phyloP scores from a whole-genome alignment of 2,329 filamentous ascomycete genomes.

The Leptodontidium sp. region DNA sequence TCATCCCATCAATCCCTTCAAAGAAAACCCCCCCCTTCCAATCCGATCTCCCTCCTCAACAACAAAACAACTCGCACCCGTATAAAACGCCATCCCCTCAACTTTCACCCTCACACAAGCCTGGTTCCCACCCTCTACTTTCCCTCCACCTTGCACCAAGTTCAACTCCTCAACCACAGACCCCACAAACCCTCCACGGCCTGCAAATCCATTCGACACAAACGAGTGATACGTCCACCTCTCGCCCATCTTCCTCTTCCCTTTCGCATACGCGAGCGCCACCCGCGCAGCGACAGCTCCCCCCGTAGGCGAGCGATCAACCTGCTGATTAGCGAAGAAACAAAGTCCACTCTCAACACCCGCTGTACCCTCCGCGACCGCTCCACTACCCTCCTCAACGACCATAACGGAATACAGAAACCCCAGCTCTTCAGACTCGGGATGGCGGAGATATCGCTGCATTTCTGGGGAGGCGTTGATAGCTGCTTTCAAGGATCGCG shows the following conservation, averaged over 20 bases:
- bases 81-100: constrained; percentile 10
- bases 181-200: constrained; percentile 6
- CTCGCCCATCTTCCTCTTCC: neutral
- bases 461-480: constrained; percentile 2
- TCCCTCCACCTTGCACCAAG: neutral
- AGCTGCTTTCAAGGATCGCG: neutral
- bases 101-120: constrained; percentile 4
- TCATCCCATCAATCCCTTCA: constrained; percentile 13
- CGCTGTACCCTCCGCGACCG: no score
- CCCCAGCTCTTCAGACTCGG: neutral
- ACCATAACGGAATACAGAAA: constrained; percentile 20
- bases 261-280: constrained; percentile 14
- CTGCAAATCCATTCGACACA: constrained; percentile 16
- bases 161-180: neutral
- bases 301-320: constrained; percentile 13
- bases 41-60: constrained; percentile 12
- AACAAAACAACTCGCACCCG: neutral
- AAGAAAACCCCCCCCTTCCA: neutral
- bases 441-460: constrained; percentile 1
- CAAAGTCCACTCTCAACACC: constrained; percentile 19
- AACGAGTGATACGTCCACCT: constrained; percentile 20
- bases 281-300: constrained; percentile 16
- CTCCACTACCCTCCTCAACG: neutral
- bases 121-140: neutral
- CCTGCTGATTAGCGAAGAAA: constrained; percentile 20